Base-by-base conservation (phyloP, 1,284 basidiomycete species). In the Cryptococcus depauperatus region DNA sequence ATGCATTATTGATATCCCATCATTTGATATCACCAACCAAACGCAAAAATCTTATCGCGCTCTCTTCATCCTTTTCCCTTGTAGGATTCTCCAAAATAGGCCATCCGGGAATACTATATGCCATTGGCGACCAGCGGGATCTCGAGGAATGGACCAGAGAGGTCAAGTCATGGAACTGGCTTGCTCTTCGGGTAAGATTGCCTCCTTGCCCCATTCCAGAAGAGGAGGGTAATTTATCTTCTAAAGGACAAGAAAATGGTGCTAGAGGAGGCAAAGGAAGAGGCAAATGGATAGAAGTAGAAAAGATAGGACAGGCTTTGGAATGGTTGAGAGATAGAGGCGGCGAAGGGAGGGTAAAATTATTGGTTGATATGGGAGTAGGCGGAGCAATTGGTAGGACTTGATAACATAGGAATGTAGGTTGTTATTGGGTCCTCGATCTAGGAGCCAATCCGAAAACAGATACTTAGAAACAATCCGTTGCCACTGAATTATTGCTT, bases 351-450 rank as follows among this genome's bases (percentile, higher is more conserved):
- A 71, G 79, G 37, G 79, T 81, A 50, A 64, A 71, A 35, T 75
- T 76, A 53, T 71, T 84, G 11, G 69, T 79, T 5, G 77, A 82
- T 54, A 77, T 82, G 70, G 82, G 83, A 0, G 79, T 84, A 27
- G 82, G 82, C 50, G 35, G 29, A n/a, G n/a, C n/a, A n/a, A n/a
- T n/a, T n/a, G n/a, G n/a, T n/a, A 93, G n/a, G n/a, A n/a, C n/a
- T n/a, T n/a, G n/a, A n/a, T n/a, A n/a, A n/a, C n/a, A n/a, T n/a
- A 95, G 13, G 95, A 80, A 39, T 93, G 95, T 68, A 98, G 95
- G 27, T 98, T 76, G 13, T 92, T 91, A 27, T 95, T 95, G 69
- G 98, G 95, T 71, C 98, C 95, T 49, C 95, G 81, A 5, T 98
- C 65, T 72, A 70, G 9, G 39, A n/a, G 19, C 39, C 49, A 37